Evolutionary conservation across 192 early-diverging fungal species (phyloP), one percentile per base, ranked within the genome.

Genomic region (Spinellus fusiger): DNA sequence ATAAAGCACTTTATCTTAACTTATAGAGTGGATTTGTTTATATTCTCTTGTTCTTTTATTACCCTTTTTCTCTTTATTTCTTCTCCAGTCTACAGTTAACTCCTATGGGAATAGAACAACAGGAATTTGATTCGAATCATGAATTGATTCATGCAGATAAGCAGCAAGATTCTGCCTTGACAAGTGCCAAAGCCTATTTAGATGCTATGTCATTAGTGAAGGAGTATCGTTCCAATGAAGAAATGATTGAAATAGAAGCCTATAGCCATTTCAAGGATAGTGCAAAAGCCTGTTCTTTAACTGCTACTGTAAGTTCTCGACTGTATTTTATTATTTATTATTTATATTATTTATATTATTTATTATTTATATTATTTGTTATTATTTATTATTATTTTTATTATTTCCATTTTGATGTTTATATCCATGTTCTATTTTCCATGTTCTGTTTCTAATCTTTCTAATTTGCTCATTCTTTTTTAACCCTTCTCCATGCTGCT

Each of bases 201-300:
- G 57, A 71, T 23, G 56, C 18, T 26, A 35, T 71, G 37, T 38
- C 50, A 26, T 52, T 74, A 49, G 63, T 69, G 27, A 64, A 65
- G 54, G 28, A 63, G 20, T 27, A 34, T 25, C 61, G 72, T 23
- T 10, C 28, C 5, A 37, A 65, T 62, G 29, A 40, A 22, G 54
- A 64, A 20, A 18, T 65, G 13, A 9, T 54, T 38, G 67, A 62
- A 23, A 46, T 50, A 20, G 66, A 69, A 48, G 59, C 63, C 5
- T 69, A 66, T 12, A 37, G 28, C 5, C 66, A 65, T n/a, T 50
- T 61, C 0, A 58, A 56, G 15, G 55, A 27, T 16, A 38, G 40
- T 28, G 47, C 62, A 44, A 61, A 58, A 18, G 29, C 56, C 10
- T 56, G 69, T 46, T 61, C 51, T 20, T 68, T 74, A 34, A 69